Conservation (phyloP, 352 stramenopile species). For the Peronospora farinosa region DNA sequence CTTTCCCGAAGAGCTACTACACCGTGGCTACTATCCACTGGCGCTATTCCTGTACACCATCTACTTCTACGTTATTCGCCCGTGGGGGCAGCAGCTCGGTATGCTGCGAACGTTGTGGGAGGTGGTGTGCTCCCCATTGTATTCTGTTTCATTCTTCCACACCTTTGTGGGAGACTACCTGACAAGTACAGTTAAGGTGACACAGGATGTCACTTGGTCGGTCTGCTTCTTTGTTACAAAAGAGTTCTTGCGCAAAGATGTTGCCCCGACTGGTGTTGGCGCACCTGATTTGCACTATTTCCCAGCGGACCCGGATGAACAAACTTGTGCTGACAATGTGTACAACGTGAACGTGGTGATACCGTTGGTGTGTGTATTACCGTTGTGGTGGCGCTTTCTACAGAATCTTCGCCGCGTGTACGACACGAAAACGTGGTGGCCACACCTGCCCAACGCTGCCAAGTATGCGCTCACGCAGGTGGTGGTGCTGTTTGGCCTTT, state of each 20-base stretch:
- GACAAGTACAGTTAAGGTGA: slow-evolving; percentile 80
- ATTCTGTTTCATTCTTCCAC: slow-evolving; percentile 92
- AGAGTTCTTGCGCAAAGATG: slow-evolving; percentile 86
- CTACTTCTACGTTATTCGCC: slow-evolving; percentile 90
- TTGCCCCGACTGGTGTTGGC: slow-evolving; percentile 20
- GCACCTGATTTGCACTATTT: slow-evolving; percentile 11
- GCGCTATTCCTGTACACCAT: slow-evolving; percentile 90
- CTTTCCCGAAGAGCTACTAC: slow-evolving; percentile 74
- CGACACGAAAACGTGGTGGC: slow-evolving; percentile 92
- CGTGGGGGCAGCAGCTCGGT: slow-evolving; percentile 71
- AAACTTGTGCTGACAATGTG: slow-evolving; percentile 56
- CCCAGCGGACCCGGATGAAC: slow-evolving; percentile 11
- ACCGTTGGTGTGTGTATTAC: slow-evolving; percentile 91
- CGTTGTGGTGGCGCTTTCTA: slow-evolving; percentile 95
- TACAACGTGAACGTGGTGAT: slow-evolving; percentile 94
- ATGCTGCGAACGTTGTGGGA: slow-evolving; percentile 85
- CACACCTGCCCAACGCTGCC: slow-evolving; percentile 92
- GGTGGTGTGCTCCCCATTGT: slow-evolving; percentile 88
- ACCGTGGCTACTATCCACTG: slow-evolving; percentile 89
- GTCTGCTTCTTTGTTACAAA: slow-evolving; percentile 92
- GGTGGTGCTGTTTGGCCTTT: slow-evolving; percentile 79
- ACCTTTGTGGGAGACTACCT: slow-evolving; percentile 87
- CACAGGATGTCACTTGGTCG: slow-evolving; percentile 89
- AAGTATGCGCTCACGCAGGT: slow-evolving; percentile 91
- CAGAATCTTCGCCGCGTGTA: slow-evolving; percentile 93